Base-by-base conservation (phyloP, 495 filamentous ascomycete genomes). In the Tricharina praecox region DNA sequence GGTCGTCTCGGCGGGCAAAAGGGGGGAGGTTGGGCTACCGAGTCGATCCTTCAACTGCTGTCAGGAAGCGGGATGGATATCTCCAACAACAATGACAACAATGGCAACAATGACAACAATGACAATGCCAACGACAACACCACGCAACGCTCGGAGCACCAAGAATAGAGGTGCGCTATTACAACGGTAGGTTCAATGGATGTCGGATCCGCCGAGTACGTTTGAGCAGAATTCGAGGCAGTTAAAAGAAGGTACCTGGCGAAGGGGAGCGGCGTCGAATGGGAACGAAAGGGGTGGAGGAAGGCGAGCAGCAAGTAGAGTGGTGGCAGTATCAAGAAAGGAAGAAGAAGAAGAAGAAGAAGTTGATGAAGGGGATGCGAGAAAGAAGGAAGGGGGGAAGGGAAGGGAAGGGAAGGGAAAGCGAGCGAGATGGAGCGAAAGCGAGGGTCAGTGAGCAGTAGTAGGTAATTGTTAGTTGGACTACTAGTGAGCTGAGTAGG, bases 131-230 rank as follows among this genome's bases (percentile, higher is more conserved):
- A 11, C 11, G 11, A 24, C 25, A 11, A 44, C 13, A 44, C 13
- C 4, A 23, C 25, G 19, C 41, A 44, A 44, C 41, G 23, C 41
- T 24, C 41, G 30, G n/a, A 8, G n/a, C 8, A 33, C 30, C n/a
- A 30, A 44, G 19, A 44, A 24, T 23, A 23, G n/a, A 44, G 19
- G 41, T 24, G 26, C 21, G 41, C 11, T 39, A 46, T 46, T 46
- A 46, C 43, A 46, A 46, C 30, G 25, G 43, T 33, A 46, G 11
- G 43, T 35, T 7, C 43, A 46, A 46, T 7, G 20, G n/a, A n/a
- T 33, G 15, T 15, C 15, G 30, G 40, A 16, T 24, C 23, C 25
- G 15, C 10, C 25, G 18, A 20, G 43, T 15, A 23, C 8, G 16
- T 15, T 7, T 15, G 26, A 18, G 20, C 33, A 46, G 43, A 43